A percentile compares a stretch with the other conserved stretches of the same genome.
Evolutionary conservation across 768 basidiomycete genomes (phyloP).

Genomic region (Phallus indusiatus): DNA sequence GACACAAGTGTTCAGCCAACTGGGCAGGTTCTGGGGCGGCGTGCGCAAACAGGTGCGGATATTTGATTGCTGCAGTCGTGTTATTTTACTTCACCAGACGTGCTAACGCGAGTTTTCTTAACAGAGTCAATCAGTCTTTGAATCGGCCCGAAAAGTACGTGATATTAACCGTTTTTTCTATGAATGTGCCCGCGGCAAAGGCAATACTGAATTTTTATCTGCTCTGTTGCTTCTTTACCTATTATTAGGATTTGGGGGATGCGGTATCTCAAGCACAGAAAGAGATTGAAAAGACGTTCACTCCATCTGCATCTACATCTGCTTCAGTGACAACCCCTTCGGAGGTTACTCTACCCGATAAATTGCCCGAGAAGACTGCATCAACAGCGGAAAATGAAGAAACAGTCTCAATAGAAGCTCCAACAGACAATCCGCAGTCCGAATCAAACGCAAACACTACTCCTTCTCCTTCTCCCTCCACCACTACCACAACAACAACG

Average conservation of each 20-base stretch:
- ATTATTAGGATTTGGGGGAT: constrained; percentile 42
- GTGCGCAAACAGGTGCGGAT: constrained; percentile 76
- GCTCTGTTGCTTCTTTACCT: not conserved
- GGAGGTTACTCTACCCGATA: not conserved
- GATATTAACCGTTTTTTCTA: not conserved
- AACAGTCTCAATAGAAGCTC: constrained; percentile 18
- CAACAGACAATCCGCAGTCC: constrained; percentile 1
- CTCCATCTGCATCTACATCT: constrained; percentile 20
- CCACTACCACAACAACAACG: constrained; percentile 24
- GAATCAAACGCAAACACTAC: constrained; percentile 2
- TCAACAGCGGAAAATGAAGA: constrained; percentile 19
- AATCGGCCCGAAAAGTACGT: constrained; percentile 51
- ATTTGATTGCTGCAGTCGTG: not conserved
- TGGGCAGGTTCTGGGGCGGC: constrained; percentile 84
- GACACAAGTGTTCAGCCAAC: constrained; percentile 76
- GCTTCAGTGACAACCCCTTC: constrained; percentile 11
- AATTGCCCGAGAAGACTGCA: constrained; percentile 1
- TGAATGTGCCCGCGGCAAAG: not conserved
- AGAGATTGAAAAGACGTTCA: constrained; percentile 55
- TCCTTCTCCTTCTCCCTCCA: constrained; percentile 7
- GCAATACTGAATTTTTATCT: constrained; percentile 2
- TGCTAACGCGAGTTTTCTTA: not conserved
- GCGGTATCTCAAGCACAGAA: constrained; percentile 76
- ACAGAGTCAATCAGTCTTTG: constrained; percentile 61
- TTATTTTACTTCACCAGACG: not conserved